Conservation (phyloP, 805 yeast genomes). For the Zygoascus biomembranicola region DNA sequence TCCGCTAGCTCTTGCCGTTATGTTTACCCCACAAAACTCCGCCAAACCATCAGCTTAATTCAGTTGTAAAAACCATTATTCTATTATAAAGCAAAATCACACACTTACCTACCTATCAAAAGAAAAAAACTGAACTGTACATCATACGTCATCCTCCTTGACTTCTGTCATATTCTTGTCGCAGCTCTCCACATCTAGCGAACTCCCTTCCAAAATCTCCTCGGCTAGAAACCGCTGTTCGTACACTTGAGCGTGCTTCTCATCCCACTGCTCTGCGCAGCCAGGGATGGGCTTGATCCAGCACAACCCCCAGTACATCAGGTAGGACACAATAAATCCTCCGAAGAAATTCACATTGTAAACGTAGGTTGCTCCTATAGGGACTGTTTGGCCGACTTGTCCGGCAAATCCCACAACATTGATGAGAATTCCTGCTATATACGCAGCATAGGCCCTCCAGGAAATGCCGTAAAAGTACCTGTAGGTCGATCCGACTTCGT, state of each 20-base stretch:
- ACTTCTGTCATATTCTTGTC: background rate
- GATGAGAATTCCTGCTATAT: slow-evolving; percentile 71
- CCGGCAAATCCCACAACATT: slow-evolving; percentile 83
- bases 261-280: slow-evolving; percentile 10
- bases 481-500: slow-evolving; percentile 40
- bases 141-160: background rate
- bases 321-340: slow-evolving; percentile 57
- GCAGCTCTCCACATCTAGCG: background rate
- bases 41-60: too few species aligned
- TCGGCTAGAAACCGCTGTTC: slow-evolving; percentile 3
- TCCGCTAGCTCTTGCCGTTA: too few species aligned
- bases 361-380: slow-evolving; percentile 66
- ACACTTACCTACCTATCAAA: too few species aligned
- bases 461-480: slow-evolving; percentile 63
- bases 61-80: too few species aligned
- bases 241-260: slow-evolving; percentile 7
- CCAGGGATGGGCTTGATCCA: slow-evolving; percentile 13
- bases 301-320: slow-evolving; percentile 47
- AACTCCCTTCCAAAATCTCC: background rate
- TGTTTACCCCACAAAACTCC: too few species aligned
- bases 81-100: too few species aligned
- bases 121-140: too few species aligned
- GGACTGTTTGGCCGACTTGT: slow-evolving; percentile 66
- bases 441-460: slow-evolving; percentile 80
- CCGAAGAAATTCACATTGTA: slow-evolving; percentile 69